Conservation (phyloP, 306 rosid genomes). For the Quercus cerris region DNA sequence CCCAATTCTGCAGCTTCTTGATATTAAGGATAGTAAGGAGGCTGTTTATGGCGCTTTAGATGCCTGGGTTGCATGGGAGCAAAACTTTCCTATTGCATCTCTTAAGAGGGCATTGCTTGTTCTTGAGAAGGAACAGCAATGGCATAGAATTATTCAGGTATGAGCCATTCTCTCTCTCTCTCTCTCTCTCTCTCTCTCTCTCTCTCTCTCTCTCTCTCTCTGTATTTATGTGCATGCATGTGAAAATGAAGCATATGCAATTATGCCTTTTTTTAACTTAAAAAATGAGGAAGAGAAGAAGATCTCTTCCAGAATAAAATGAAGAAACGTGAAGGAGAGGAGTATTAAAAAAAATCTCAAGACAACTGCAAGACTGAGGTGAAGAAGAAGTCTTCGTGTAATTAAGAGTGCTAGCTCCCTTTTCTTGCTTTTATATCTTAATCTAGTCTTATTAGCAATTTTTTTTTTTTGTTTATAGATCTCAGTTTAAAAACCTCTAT, state of each 20-base stretch:
- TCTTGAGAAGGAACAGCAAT: slow-evolving; percentile 84
- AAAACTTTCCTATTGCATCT: slow-evolving; percentile 64
- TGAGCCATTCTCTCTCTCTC: neutral
- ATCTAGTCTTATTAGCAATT: neutral
- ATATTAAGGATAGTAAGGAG: slow-evolving; percentile 73
- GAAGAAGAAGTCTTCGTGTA: neutral
- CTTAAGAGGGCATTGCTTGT: slow-evolving; percentile 47
- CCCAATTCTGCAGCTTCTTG: slow-evolving; percentile 56
- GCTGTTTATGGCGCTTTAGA: slow-evolving; percentile 83
- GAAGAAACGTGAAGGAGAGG: neutral
- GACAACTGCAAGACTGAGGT: neutral
- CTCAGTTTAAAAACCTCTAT: neutral
- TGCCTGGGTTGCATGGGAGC: slow-evolving; percentile 96
- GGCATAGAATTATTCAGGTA: slow-evolving; percentile 92
- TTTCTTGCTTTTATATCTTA: neutral
- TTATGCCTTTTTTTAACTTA: neutral
- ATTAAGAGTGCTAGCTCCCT: neutral
- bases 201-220: neutral
- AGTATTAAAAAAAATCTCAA: neutral
- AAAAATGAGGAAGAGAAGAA: neutral
- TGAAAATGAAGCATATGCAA: neutral
- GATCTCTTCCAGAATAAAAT: neutral
- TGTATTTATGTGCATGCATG: neutral
- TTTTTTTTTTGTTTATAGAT: neutral
- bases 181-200: neutral